Base-by-base conservation (phyloP, 2,329 filamentous ascomycete species). In the Cryphonectria carpinicola region DNA sequence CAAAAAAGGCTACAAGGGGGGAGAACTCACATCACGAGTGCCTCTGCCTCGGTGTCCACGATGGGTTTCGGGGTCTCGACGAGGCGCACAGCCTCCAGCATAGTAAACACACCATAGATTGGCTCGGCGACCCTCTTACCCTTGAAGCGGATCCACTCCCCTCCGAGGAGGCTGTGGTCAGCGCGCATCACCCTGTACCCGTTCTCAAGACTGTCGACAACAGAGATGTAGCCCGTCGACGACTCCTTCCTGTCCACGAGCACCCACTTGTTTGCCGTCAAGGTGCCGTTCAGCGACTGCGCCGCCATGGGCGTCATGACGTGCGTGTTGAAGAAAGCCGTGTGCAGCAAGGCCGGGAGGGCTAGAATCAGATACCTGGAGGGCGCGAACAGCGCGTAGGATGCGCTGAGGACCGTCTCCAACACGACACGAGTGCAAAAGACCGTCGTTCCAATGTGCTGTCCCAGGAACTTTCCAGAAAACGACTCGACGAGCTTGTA, bases 71-170 rank as follows among this genome's bases (percentile, higher is more conserved):
- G 81, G 0, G 84, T 84, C 75, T 96, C 85, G 35, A 97, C 86
- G 43, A 99, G 86, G 32, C 96, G 89, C 8, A 98, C 92, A 4
- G 95, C 94, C 80, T 99, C 96, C 1, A 99, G 88, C 87, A 97
- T 97, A 37, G 93, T 91, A 79, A 99, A 99, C n/a, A 98, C 92
- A 13, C 93, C 92, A 78, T 98, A 99, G 69, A 99, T 93, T 0
- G 95, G 94, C 81, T 99, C 96, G 14, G 89, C 88, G 25, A 94
- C 86, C 73, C 78, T 82, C 66, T 81, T 85, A 71, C 79, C 90
- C 80, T 76, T 80, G 74, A 81, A 83, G 56, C 84, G 84, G 17
- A 91, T 87, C 95, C 95, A 99, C 81, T 98, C 93, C 49, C 96
- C 96, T 56, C 96, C 96, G 1, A 99, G 86, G 43, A 99, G 85